Evolutionary conservation across 176 grass and related monocot species (phyloP), one percentile per base, ranked within the genome.

Genomic region (Eremochloa ophiuroides): DNA sequence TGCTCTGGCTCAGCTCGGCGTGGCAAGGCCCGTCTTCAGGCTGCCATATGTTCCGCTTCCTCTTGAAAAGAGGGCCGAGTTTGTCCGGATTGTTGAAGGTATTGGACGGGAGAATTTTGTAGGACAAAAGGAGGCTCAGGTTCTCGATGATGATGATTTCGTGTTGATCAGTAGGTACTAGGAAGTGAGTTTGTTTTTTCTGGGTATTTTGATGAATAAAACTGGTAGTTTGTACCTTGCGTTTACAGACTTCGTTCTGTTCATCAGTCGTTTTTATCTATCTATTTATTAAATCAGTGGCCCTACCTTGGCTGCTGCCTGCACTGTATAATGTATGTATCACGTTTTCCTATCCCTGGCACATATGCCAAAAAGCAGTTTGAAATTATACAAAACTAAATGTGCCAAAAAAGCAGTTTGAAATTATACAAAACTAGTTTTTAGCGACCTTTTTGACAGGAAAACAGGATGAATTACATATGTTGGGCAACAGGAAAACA

Each of bases 111-210:
- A 93, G 44, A 82, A 93, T 69, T 98, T 98, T 42, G 86, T 95
- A 35, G 90, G 95, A 38, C 53, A 89, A 17, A 88, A 93, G 29
- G 88, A 95, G 84, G 88, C 34, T 8, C 83, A 25, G 38, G 78
- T 91, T 84, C 86, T 98, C 10, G 89, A 94, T 23, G 88, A 98
- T 27, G 90, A 93, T 0, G 92, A 95, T 39, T 95, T 94, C 53
- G 81, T 95, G 82, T 84, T 93, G 79, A 73, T 98, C 18, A 79
- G 91, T 66, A 87, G 92, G 84, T 91, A 94, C 46, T 94, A 85
- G 73, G 44, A 59, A 51, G 30, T 30, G 15, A 53, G 62, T 42
- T 67, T 10, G 6, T 13, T 15, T 40, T 8, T 20, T 41, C 4
- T 85, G 55, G n/a, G n/a, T 77, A 7, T 23, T 29, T 41, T 66